A percentile compares a stretch with the other conserved stretches of the same genome.
These are phyloP conservation scores for Geotrichum fermentans DNA, from an alignment of 1,139 yeast genomes.

Conservation along the genomic window DNA sequence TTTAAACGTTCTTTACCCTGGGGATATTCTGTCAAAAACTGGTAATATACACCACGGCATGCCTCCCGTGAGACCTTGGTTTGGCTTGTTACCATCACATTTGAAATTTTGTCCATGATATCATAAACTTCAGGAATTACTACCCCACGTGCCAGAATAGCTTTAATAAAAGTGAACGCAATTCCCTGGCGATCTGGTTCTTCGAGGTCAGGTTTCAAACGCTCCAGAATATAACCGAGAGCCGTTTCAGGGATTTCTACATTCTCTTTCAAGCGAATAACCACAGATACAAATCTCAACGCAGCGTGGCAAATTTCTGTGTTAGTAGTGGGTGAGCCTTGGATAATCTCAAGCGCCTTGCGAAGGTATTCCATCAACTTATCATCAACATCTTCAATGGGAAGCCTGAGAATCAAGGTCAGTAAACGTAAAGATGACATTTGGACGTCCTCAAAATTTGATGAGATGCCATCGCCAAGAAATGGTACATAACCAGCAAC, in stretches of 20 bases:
- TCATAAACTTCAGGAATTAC: slow-evolving; percentile 88
- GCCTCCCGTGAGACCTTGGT: slow-evolving; percentile 77
- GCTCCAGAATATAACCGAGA: slow-evolving; percentile 66
- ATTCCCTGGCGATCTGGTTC: slow-evolving; percentile 87
- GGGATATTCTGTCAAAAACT: slow-evolving; percentile 88
- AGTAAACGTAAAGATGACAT: slow-evolving; percentile 64
- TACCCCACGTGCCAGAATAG: slow-evolving; percentile 66
- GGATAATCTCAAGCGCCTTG: slow-evolving; percentile 61
- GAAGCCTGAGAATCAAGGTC: slow-evolving; percentile 55
- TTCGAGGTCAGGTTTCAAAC: slow-evolving; percentile 81
- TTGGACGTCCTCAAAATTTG: slow-evolving; percentile 71
- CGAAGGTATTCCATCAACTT: slow-evolving; percentile 33
- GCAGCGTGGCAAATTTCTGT: slow-evolving; percentile 80
- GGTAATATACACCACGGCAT: slow-evolving; percentile 78
- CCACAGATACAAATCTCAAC: slow-evolving; percentile 65
- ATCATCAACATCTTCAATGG: slow-evolving; percentile 54
- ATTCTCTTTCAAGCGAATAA: slow-evolving; percentile 65
- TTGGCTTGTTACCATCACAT: slow-evolving; percentile 87
- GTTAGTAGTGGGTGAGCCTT: slow-evolving; percentile 72
- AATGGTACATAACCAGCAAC: slow-evolving; percentile 73
- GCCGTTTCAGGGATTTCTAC: slow-evolving; percentile 67
- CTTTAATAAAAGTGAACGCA: slow-evolving; percentile 76
- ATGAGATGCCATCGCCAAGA: slow-evolving; percentile 53
- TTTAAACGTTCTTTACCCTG: slow-evolving; percentile 85
- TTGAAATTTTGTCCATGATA: slow-evolving; percentile 73